These are phyloP conservation scores for Myxozyma neglecta DNA, from an alignment of 805 yeast species.

Conservation along the genomic window DNA sequence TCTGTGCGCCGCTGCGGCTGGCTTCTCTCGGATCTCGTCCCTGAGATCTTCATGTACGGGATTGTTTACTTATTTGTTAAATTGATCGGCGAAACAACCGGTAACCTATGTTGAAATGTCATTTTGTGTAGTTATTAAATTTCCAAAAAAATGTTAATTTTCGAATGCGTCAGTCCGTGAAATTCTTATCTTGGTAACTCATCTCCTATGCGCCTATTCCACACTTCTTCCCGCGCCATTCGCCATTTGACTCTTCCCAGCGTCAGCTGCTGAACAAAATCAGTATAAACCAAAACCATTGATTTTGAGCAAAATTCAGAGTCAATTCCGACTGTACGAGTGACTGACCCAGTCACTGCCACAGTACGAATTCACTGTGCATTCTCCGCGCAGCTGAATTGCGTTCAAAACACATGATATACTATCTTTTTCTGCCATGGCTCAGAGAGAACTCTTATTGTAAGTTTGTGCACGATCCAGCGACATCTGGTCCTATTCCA, in stretches of 20 bases:
- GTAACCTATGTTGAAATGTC: no score
- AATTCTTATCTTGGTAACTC: neutral
- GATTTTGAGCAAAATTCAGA: constrained; percentile 22
- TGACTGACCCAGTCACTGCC: constrained; percentile 31
- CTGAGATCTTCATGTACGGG: no score
- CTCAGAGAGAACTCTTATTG: constrained; percentile 30
- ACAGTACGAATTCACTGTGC: constrained; percentile 8
- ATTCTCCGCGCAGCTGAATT: neutral
- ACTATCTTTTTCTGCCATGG: constrained; percentile 22
- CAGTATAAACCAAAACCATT: constrained; percentile 29
- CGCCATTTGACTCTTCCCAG: constrained; percentile 11
- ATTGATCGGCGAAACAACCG: no score
- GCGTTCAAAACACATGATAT: constrained; percentile 23
- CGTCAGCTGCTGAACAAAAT: constrained; percentile 22
- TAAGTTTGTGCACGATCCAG: constrained; percentile 31
- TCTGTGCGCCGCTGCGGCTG: no score
- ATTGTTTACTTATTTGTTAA: no score
- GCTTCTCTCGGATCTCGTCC: no score
- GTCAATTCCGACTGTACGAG: constrained; percentile 27
- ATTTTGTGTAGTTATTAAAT: no score
- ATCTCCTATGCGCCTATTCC: neutral
- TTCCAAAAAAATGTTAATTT: no score
- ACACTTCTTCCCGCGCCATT: constrained; percentile 23
- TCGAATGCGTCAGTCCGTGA: no score
- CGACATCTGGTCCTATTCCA: constrained; percentile 20